Evolutionary conservation across 2,329 filamentous ascomycete genomes (phyloP).

Genomic region (Colletotrichum sp.): DNA sequence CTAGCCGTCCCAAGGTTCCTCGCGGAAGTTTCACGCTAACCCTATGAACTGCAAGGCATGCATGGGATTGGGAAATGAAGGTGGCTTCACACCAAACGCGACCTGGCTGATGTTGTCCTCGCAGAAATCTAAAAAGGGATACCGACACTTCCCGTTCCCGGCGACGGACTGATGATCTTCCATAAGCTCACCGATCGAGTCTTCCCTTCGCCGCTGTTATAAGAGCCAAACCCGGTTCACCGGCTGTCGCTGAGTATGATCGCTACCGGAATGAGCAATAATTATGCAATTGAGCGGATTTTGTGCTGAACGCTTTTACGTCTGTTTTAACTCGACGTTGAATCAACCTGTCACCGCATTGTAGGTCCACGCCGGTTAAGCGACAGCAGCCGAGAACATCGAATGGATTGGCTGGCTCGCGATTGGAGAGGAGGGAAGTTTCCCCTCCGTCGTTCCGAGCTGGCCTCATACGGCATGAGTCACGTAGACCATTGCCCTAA

Average conservation of each 20-base stretch:
- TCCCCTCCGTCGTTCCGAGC: too few species aligned
- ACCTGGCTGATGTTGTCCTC: not conserved
- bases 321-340: not conserved
- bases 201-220: not conserved
- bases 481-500: too few species aligned
- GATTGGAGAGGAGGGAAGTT: too few species aligned
- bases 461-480: too few species aligned
- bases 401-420: too few species aligned
- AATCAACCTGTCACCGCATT: too few species aligned
- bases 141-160: not conserved
- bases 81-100: not conserved
- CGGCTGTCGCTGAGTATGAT: not conserved
- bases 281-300: not conserved
- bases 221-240: not conserved
- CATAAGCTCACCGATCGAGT: not conserved
- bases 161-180: not conserved
- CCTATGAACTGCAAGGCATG: not conserved
- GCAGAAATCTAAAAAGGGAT: not conserved
- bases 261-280: not conserved
- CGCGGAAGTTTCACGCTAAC: not conserved
- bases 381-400: too few species aligned
- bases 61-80: not conserved
- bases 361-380: too few species aligned
- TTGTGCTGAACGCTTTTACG: not conserved
- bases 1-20: accelerated